These are phyloP conservation scores for Deakozyma indianensis DNA, from an alignment of 805 yeast species.

Conservation along the genomic window DNA sequence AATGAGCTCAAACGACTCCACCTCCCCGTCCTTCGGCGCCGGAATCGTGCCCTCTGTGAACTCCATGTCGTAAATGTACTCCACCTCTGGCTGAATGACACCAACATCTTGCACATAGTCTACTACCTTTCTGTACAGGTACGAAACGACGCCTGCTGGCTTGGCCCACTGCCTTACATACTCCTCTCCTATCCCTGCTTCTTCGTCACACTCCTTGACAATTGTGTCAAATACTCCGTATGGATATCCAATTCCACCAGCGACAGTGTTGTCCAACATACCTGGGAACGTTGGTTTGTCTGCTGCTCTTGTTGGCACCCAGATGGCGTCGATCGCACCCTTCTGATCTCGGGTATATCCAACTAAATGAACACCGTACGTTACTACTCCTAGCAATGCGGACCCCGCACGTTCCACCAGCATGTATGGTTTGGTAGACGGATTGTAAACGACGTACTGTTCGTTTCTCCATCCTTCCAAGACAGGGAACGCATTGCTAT, in stretches of 20 bases:
- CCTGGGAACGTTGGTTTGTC: conserved; percentile 82
- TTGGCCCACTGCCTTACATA: conserved; percentile 32
- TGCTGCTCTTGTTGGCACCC: conserved; percentile 76
- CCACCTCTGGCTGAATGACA: conserved; percentile 80
- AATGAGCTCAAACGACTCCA: conserved; percentile 56
- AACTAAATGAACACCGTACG: conserved; percentile 80
- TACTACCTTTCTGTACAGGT: conserved; percentile 23
- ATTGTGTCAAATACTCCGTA: conserved; percentile 61
- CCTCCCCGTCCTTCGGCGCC: conserved; percentile 58
- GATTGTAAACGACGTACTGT: conserved; percentile 55
- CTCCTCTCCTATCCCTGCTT: conserved; percentile 57
- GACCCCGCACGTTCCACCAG: conserved; percentile 70
- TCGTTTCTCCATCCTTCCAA: conserved; percentile 68
- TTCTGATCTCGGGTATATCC: conserved; percentile 45
- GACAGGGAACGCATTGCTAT: conserved; percentile 11
- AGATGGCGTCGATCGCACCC: conserved; percentile 32
- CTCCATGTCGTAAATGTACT: conserved; percentile 64
- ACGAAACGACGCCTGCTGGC: conserved; percentile 55
- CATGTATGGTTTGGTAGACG: conserved; percentile 42
- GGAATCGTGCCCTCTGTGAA: conserved; percentile 33
- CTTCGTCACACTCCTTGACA: conserved; percentile 78
- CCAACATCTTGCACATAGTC: conserved; percentile 31
- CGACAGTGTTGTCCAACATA: conserved; percentile 84
- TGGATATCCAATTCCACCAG: conserved; percentile 87
- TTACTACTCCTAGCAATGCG: conserved; percentile 68